Evolutionary conservation across 306 rosid genomes (phyloP).

Genomic region (Cucumis melo): DNA sequence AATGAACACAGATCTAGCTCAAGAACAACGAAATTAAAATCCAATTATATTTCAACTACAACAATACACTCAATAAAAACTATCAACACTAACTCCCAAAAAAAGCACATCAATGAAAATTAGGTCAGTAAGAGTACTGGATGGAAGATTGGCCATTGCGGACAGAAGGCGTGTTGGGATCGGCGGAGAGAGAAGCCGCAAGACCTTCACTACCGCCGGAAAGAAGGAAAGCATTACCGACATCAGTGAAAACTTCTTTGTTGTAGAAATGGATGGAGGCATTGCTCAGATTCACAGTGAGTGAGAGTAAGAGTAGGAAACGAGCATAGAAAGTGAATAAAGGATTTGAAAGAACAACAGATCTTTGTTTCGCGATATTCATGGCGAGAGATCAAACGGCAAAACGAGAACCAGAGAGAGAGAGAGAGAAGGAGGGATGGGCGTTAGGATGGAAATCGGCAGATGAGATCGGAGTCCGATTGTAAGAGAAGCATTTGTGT

Average conservation of each 20-base stretch:
- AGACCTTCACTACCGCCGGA: constrained; percentile 97
- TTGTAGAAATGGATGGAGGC: constrained; percentile 80
- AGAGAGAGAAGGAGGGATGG: background rate
- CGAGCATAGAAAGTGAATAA: background rate
- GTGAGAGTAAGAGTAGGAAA: constrained; percentile 11
- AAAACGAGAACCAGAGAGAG: background rate
- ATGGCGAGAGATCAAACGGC: constrained; percentile 3
- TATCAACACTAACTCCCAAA: background rate
- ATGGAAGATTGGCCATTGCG: constrained; percentile 44
- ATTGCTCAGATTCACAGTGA: constrained; percentile 12
- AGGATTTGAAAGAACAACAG: background rate
- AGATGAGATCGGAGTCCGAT: background rate
- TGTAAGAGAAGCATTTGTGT: constrained; percentile 1
- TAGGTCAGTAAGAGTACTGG: constrained; percentile 24
- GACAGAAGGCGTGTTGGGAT: constrained; percentile 15
- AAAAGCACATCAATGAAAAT: background rate
- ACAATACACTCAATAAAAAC: background rate
- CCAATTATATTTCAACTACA: background rate
- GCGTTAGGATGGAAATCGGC: background rate
- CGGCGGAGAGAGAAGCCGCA: constrained; percentile 28
- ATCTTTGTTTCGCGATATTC: background rate
- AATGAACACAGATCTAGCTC: background rate
- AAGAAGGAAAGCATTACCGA: constrained; percentile 80
- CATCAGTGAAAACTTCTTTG: constrained; percentile 44
- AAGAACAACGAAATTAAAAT: background rate